These are phyloP conservation scores for Xerocomus minutiporus DNA, from an alignment of 1,284 basidiomycete genomes.

Conservation along the genomic window DNA sequence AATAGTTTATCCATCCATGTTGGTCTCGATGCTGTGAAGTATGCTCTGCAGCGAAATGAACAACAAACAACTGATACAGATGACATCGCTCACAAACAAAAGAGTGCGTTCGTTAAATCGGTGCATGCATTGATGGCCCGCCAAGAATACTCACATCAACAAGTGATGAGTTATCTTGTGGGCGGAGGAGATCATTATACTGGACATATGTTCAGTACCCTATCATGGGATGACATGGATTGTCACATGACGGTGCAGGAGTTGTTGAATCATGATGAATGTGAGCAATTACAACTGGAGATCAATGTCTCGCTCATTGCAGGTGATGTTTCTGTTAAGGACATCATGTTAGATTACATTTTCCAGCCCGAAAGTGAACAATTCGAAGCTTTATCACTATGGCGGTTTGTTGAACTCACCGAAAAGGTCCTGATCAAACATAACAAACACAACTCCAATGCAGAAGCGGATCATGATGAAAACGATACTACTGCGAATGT, in stretches of 20 bases:
- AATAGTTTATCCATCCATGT: background rate
- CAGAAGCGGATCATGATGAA: too few relatives aligned
- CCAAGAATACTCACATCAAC: background rate
- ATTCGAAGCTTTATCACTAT: too few relatives aligned
- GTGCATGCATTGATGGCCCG: background rate
- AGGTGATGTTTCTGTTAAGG: too few relatives aligned
- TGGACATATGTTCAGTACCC: background rate
- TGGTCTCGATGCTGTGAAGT: background rate
- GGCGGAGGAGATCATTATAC: background rate
- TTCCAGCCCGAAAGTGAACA: too few relatives aligned
- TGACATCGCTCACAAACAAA: background rate
- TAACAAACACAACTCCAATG: too few relatives aligned
- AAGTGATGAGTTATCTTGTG: background rate
- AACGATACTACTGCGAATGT: too few relatives aligned
- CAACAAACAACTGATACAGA: background rate
- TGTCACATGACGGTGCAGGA: background rate
- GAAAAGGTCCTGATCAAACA: too few relatives aligned
- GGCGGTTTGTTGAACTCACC: too few relatives aligned
- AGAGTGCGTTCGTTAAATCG: background rate
- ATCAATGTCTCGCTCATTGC: too few relatives aligned
- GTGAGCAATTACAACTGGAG: background rate
- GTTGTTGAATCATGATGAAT: too few relatives aligned
- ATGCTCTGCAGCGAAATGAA: background rate
- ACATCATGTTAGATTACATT: too few relatives aligned
- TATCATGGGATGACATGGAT: background rate